A percentile compares a stretch with the other conserved stretches of the same genome.
Conservation (phyloP, 208 protist genomes). For the Trypanosoma boissoni region DNA sequence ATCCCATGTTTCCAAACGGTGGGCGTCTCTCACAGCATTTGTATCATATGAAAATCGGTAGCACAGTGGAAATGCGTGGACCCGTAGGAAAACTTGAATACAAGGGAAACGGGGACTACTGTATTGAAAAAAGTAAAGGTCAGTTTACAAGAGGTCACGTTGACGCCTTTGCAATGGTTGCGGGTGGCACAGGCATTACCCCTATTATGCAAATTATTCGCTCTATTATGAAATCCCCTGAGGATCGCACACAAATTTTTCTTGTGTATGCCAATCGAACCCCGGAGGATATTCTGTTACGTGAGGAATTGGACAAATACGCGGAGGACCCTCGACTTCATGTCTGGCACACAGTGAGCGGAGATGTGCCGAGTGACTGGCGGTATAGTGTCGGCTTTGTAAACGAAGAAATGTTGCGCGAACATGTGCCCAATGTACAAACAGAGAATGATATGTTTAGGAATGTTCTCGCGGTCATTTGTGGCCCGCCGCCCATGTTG, state of each 20-base stretch:
- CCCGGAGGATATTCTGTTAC: slow-evolving; percentile 90
- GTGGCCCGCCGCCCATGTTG: slow-evolving; percentile 86
- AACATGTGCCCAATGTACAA: slow-evolving; percentile 52
- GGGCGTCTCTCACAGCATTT: slow-evolving; percentile 90
- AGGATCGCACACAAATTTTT: slow-evolving; percentile 78
- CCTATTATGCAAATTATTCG: slow-evolving; percentile 91
- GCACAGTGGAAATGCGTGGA: slow-evolving; percentile 83
- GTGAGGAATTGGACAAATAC: slow-evolving; percentile 76
- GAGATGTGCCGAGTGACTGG: slow-evolving; percentile 47
- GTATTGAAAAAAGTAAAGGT: background rate
- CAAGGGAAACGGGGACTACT: slow-evolving; percentile 37
- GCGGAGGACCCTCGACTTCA: slow-evolving; percentile 45
- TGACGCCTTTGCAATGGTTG: slow-evolving; percentile 61
- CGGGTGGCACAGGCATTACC: slow-evolving; percentile 91
- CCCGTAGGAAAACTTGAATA: slow-evolving; percentile 91
- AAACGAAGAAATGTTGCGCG: slow-evolving; percentile 68
- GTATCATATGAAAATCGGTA: slow-evolving; percentile 73
- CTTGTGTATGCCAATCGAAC: slow-evolving; percentile 90
- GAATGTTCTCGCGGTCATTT: slow-evolving; percentile 71
- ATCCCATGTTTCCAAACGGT: slow-evolving; percentile 85
- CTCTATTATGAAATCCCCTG: slow-evolving; percentile 64
- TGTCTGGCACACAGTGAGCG: slow-evolving; percentile 82
- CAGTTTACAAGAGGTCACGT: slow-evolving; percentile 25
- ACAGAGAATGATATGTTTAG: slow-evolving; percentile 24
- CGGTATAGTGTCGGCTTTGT: slow-evolving; percentile 67